Evolutionary conservation across 345 rosid species (phyloP).

Genomic region (Moricandia arvensis): DNA sequence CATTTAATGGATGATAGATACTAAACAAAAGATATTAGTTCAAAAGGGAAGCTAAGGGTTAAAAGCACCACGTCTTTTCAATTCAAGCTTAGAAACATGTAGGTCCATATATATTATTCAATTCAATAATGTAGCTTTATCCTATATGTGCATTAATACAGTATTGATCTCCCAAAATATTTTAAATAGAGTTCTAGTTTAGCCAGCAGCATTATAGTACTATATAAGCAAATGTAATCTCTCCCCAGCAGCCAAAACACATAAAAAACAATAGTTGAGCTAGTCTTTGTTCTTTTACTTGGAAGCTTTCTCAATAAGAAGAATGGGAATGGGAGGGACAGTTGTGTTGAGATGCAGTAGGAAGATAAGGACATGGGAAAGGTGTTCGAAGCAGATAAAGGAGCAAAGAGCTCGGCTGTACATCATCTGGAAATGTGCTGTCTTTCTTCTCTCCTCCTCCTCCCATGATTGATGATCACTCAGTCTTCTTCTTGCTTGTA

Average conservation of each 20-base stretch:
- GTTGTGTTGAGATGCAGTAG: conserved; percentile 23
- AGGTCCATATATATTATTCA: conserved; percentile 24
- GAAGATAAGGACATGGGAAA: conserved; percentile 47
- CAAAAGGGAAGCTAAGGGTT: conserved; percentile 20
- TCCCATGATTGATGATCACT: conserved; percentile 46
- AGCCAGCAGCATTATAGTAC: too few relatives aligned
- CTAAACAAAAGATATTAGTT: conserved; percentile 24
- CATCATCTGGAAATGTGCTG: conserved; percentile 79
- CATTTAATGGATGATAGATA: conserved; percentile 27
- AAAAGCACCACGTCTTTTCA: conserved; percentile 24
- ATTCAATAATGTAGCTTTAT: conserved; percentile 24
- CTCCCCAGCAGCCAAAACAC: background rate
- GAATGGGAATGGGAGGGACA: conserved; percentile 21
- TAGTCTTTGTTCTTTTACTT: background rate
- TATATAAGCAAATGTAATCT: background rate
- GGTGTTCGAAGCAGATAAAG: conserved; percentile 67
- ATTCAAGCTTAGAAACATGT: conserved; percentile 16
- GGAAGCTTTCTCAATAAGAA: conserved; percentile 2
- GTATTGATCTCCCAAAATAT: conserved; percentile 9
- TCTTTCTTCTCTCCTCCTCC: conserved; percentile 70
- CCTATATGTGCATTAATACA: background rate
- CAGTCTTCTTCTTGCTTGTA: background rate
- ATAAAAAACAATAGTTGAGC: background rate
- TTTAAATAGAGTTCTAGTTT: background rate
- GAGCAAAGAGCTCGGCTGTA: conserved; percentile 71